Percentiles rank a stretch among this genome's conserved stretches.
Conservation (phyloP, 306 rosid genomes). For the Cercis canadensis region DNA sequence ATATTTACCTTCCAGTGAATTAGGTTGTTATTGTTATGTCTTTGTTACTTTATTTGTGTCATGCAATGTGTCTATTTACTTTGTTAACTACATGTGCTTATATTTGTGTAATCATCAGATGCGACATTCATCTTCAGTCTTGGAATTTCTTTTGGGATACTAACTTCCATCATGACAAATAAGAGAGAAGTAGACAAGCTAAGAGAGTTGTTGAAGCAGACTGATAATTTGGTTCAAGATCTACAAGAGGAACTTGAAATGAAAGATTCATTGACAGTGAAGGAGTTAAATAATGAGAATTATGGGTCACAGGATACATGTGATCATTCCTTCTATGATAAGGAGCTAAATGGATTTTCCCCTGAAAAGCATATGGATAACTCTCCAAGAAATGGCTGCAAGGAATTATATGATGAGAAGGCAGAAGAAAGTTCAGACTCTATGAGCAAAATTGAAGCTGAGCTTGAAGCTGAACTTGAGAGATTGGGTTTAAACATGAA, state of each 20-base stretch:
- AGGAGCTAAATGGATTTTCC: slow-evolving; percentile 46
- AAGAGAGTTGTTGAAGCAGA: slow-evolving; percentile 66
- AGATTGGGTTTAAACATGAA: slow-evolving; percentile 75
- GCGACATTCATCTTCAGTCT: slow-evolving; percentile 63
- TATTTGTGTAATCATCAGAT: slow-evolving; percentile 50
- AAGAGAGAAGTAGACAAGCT: slow-evolving; percentile 65
- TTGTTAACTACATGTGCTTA: slow-evolving; percentile 36
- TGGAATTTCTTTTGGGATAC: slow-evolving; percentile 78
- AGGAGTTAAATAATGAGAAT: slow-evolving; percentile 71
- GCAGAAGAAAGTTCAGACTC: slow-evolving; percentile 65
- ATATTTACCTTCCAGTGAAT: slow-evolving; percentile 20
- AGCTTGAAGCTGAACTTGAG: slow-evolving; percentile 98
- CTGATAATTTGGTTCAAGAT: slow-evolving; percentile 83
- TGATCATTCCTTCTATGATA: slow-evolving; percentile 46
- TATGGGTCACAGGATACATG: slow-evolving; percentile 56
- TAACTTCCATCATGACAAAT: slow-evolving; percentile 54
- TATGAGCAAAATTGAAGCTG: slow-evolving; percentile 92
- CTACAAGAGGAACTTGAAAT: slow-evolving; percentile 91
- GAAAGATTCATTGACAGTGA: slow-evolving; percentile 81
- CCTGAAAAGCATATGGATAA: slow-evolving; percentile 51
- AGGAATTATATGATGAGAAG: slow-evolving; percentile 49
- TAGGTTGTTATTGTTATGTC: slow-evolving; percentile 2
- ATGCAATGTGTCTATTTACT: slow-evolving; percentile 13
- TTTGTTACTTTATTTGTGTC: slow-evolving; percentile 25
- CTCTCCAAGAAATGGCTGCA: slow-evolving; percentile 39